phyloP scores from a whole-genome alignment of 2,329 filamentous ascomycete species.

The Scolecobasidium constrictum region DNA sequence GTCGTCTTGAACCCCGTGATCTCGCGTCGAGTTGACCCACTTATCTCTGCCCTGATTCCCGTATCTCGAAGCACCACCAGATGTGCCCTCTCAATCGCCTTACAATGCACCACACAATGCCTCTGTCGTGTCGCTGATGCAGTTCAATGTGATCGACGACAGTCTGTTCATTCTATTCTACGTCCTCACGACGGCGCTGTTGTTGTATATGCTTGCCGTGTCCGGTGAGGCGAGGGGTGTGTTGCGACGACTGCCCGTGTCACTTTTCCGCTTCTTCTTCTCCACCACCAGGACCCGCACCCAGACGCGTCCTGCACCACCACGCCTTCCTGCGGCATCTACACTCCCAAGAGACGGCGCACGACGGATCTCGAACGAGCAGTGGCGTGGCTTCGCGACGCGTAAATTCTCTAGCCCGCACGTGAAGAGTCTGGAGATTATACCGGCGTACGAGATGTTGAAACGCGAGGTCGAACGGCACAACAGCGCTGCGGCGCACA shows the following conservation, averaged over 20 bases:
- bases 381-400: too few relatives aligned
- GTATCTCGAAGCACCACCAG: too few relatives aligned
- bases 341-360: too few relatives aligned
- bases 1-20: too few relatives aligned
- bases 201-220: constrained; percentile 28
- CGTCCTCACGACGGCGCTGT: constrained; percentile 11
- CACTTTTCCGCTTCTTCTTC: constrained; percentile 17
- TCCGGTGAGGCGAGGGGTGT: constrained; percentile 19
- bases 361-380: background rate
- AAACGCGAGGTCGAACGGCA: constrained; percentile 6
- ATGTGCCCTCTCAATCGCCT: too few relatives aligned
- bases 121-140: background rate
- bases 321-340: too few relatives aligned
- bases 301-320: background rate
- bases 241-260: constrained; percentile 21
- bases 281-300: constrained; percentile 13
- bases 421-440: too few relatives aligned
- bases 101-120: too few relatives aligned
- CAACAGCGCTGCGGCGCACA: constrained; percentile 1
- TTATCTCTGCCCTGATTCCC: too few relatives aligned
- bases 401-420: too few relatives aligned
- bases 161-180: constrained; percentile 17
- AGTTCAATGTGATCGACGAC: constrained; percentile 2
- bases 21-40: too few relatives aligned
- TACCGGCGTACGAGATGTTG: constrained; percentile 7